Base-by-base conservation (phyloP, 139 green algal species). In the Chlamydomonas applanata region DNA sequence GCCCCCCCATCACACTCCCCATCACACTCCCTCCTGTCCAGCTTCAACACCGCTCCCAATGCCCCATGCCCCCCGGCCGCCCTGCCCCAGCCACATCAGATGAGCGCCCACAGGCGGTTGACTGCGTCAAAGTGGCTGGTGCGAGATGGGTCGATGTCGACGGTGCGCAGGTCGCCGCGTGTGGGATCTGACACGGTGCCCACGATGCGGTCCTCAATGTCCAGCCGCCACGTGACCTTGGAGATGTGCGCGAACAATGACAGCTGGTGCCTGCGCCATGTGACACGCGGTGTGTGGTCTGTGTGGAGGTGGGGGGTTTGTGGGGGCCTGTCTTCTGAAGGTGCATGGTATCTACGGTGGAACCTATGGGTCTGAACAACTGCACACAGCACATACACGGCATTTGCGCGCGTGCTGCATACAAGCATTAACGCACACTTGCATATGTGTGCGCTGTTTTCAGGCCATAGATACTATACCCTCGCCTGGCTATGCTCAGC, bases 241-340 rank as follows among this genome's bases (percentile, higher is more conserved):
- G 82, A 84, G 54, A 92, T 84, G 75, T 92, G 88, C 0, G 82
- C 85, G 75, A 87, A 92, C 68, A 92, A 66, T 33, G 64, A 79
- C 11, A 92, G 69, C 71, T 89, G 78, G 71, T 90, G 74, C 81
- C 87, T 91, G 85, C 45, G 33, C 13, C 17, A 64, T 56, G 14
- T 14, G 14, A 17, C 46, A 56, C 14, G 46, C 14, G 14, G 25
- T 22, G 44, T 45, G 30, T n/a, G 17, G 27, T 49, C 9, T 14
- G 62, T 17, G 27, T 25, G 13, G 13, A 25, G 17, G 22, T 70
- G 62, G 9, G 9, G 45, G 25, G 62, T 14, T 45, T 25, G 20
- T 19, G 11, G 7, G 30, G 30, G 62, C 30, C 20, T 71, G 34
- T 54, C 27, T 32, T 45, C 3, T 20, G 4, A 20, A 11, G 24